A percentile compares a stretch with the other conserved stretches of the same genome.
Conservation (phyloP, 2,329 filamentous ascomycete species). For the Cladophialophora psammophila region DNA sequence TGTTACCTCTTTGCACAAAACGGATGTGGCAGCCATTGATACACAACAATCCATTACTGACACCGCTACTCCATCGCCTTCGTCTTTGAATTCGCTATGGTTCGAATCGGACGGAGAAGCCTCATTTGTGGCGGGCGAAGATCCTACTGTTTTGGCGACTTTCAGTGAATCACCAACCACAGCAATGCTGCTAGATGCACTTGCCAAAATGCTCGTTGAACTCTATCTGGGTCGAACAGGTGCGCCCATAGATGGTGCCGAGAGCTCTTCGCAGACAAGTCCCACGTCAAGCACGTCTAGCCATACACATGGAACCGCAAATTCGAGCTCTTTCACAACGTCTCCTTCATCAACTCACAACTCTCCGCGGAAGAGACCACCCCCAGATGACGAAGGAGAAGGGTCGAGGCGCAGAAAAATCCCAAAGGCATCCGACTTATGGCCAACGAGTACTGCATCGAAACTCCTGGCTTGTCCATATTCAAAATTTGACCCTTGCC, state of each 20-base stretch:
- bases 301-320: background rate
- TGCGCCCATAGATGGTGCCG: slow-evolving; percentile 4
- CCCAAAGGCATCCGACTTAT: background rate
- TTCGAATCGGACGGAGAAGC: slow-evolving; percentile 21
- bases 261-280: slow-evolving; percentile 8
- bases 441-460: background rate
- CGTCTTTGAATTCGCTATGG: background rate
- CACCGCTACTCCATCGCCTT: background rate
- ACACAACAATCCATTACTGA: background rate
- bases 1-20: too few relatives aligned
- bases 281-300: slow-evolving; percentile 5
- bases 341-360: background rate
- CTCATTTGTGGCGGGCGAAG: slow-evolving; percentile 12
- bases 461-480: slow-evolving; percentile 46
- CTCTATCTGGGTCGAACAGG: background rate
- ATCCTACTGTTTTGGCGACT: background rate
- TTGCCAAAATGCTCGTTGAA: background rate
- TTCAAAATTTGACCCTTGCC: slow-evolving; percentile 32
- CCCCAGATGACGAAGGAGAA: slow-evolving; percentile 9
- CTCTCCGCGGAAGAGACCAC: slow-evolving; percentile 1
- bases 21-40: background rate
- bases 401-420: slow-evolving; percentile 5
- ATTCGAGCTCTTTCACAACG: background rate
- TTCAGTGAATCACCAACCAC: background rate
- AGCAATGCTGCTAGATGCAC: background rate